phyloP scores from a whole-genome alignment of 164 flowering plant genomes.

The Amborella trichopoda region DNA sequence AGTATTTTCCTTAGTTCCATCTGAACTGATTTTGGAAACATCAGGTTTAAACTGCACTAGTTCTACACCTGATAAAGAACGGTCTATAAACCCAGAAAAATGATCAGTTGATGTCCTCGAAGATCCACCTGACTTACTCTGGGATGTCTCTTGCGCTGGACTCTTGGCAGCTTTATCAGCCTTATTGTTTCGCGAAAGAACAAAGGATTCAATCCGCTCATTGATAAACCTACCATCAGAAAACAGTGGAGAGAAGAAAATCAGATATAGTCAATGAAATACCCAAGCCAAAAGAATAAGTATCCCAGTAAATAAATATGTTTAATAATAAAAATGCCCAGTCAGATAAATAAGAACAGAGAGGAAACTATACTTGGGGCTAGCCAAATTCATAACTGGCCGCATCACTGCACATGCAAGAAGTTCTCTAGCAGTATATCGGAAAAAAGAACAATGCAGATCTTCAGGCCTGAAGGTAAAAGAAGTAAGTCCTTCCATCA shows the following conservation, averaged over 20 bases:
- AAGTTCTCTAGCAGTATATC: slow-evolving; percentile 65
- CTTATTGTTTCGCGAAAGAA: slow-evolving; percentile 32
- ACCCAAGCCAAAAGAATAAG: neutral
- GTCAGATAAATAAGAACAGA: neutral
- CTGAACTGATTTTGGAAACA: slow-evolving; percentile 18
- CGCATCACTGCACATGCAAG: slow-evolving; percentile 93
- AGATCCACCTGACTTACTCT: slow-evolving; percentile 28
- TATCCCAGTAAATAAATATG: neutral
- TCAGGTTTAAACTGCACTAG: slow-evolving; percentile 70
- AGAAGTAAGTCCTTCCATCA: slow-evolving; percentile 75
- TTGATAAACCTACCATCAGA: slow-evolving; percentile 72
- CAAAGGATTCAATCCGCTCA: slow-evolving; percentile 71
- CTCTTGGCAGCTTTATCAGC: slow-evolving; percentile 30
- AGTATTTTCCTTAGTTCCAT: slow-evolving; percentile 14
- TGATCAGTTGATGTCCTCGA: slow-evolving; percentile 51
- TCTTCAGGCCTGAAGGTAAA: slow-evolving; percentile 72
- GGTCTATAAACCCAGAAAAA: slow-evolving; percentile 46
- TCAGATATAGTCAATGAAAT: too few species aligned
- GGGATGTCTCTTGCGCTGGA: slow-evolving; percentile 26
- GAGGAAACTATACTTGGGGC: slow-evolving; percentile 44
- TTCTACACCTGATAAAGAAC: slow-evolving; percentile 72
- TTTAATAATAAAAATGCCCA: slow-evolving; percentile 6
- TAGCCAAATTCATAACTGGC: slow-evolving; percentile 85
- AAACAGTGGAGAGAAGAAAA: slow-evolving; percentile 7
- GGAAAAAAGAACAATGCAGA: slow-evolving; percentile 78